Conservation (phyloP, 257 asterid species). For the Solanum paucissectum region DNA sequence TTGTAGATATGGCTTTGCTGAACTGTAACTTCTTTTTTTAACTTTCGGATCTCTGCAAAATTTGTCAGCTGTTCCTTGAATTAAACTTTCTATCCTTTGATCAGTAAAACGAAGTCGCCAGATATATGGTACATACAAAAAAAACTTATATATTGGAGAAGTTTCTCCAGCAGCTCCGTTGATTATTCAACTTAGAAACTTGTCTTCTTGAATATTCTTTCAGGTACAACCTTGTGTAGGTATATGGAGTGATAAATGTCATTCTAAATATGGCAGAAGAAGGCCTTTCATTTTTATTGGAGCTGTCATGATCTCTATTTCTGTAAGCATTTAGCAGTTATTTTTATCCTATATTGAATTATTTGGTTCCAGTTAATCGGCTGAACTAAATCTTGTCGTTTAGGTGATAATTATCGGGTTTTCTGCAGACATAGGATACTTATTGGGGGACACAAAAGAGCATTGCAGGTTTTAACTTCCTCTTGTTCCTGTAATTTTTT, state of each 20-base stretch:
- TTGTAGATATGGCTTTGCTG: not conserved
- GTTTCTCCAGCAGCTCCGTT: not conserved
- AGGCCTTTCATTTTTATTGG: constrained; percentile 83
- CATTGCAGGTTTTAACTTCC: constrained; percentile 76
- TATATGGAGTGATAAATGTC: constrained; percentile 92
- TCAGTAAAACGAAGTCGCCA: not conserved
- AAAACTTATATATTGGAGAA: not conserved
- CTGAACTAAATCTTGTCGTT: constrained; percentile 33
- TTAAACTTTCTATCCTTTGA: not conserved
- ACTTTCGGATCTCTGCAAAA: not conserved
- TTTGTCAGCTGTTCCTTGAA: not conserved
- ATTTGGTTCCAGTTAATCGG: constrained; percentile 4
- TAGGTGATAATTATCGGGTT: constrained; percentile 92
- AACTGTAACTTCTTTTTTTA: not conserved
- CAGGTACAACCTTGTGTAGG: constrained; percentile 99
- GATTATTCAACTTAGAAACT: not conserved
- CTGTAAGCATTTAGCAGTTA: constrained; percentile 46
- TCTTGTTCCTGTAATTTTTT: constrained; percentile 8
- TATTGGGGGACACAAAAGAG: constrained; percentile 92
- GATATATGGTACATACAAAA: not conserved
- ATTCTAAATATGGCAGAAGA: constrained; percentile 86
- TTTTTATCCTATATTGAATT: constrained; percentile 3
- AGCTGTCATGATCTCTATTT: constrained; percentile 68
- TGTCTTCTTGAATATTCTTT: constrained; percentile 3
- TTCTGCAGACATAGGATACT: constrained; percentile 98